Evolutionary conservation across 345 rosid species (phyloP), one percentile per base, ranked within the genome.

Genomic region (Brassica incana): DNA sequence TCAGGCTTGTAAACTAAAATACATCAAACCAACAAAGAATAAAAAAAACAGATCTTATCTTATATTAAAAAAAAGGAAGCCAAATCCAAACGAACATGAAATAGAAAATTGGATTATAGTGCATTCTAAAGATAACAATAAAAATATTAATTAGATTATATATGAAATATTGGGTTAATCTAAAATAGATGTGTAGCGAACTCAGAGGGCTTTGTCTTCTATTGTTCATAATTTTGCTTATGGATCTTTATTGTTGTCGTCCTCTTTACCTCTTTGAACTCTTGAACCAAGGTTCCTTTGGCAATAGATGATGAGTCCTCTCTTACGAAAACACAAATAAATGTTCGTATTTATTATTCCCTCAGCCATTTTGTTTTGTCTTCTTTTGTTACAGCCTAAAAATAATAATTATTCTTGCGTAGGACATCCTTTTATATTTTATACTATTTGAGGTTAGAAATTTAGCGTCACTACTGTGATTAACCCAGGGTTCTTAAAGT

Each of bases 211-310:
- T 80, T 80, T 75, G 75, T 75, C 38, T 80, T 20, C 64, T 69
- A 45, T 27, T 74, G 38, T 64, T 70, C n/a, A 70, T 56, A 64
- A n/a, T 30, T 64, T 74, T 69, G 76, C 72, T 69, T 52, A 69
- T 80, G 76, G 83, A 69, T 54, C 50, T 50, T 69, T 63, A 64
- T 75, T 36, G 14, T 33, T 75, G 83, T 75, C 76, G 62, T 56
- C 35, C 20, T 74, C 61, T 69, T 30, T 54, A 54, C 38, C 76
- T 50, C 79, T 69, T 63, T 74, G 59, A 48, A 68, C 74, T 75
- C 62, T 63, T 74, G 59, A 48, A 68, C 74, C 65, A 45, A 45
- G 5, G 16, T 79, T 79, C 69, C 68, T 23, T 80, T 69, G 15
- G 60, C 72, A 69, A 18, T 50, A 50, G 52, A 52, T n/a, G 6